Evolutionary conservation across 2,329 filamentous ascomycete genomes (phyloP), one percentile per base, ranked within the genome.

Genomic region (Aspergillus neoniger): DNA sequence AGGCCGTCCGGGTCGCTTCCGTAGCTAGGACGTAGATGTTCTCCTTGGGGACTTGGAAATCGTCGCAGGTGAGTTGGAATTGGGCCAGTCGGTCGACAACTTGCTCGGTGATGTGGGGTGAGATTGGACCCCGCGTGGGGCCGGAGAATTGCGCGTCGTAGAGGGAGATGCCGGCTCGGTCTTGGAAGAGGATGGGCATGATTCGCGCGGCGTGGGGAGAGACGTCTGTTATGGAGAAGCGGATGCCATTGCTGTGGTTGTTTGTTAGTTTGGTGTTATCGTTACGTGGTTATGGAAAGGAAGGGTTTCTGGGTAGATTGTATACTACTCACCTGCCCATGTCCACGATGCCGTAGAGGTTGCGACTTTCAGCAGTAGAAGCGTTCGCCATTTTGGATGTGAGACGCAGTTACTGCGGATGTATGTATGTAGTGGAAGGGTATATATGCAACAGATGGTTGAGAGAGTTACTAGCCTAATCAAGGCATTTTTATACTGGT

Each of bases 201-300:
- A 92, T 86, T 23, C 92, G 89, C 23, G 90, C 83, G 41, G 81
- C 85, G 4, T 87, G 85, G 21, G 89, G 88, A 4, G 87, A 84
- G n/a, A 96, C 83, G 66, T 92, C 88, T 8, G 92, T 91, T 70
- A 96, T 91, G 48, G 91, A 94, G 81, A 96, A 96, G 58, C 93
- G 91, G 69, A 96, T 94, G 69, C 92, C 93, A 80, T 96, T 97
- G 81, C 92, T 76, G 38, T 43, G 7, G n/a, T n/a, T 39, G 38
- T 49, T 21, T 9, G 32, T 36, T 55, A 6, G 14, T 14, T 39
- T 3, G 17, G 7, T 10, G 25, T 19, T 6, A 14, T 36, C 12
- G 8, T 49, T 23, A 2, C 5, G 32, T 39, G 17, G 21, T 47
- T n/a, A 15, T 10, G 17, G 17, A 10, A 23, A 47, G 47, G 17